A percentile compares a stretch with the other conserved stretches of the same genome.
Evolutionary conservation across 2,329 filamentous ascomycete genomes (phyloP).

Genomic region (Botrytis pseudocinerea): DNA sequence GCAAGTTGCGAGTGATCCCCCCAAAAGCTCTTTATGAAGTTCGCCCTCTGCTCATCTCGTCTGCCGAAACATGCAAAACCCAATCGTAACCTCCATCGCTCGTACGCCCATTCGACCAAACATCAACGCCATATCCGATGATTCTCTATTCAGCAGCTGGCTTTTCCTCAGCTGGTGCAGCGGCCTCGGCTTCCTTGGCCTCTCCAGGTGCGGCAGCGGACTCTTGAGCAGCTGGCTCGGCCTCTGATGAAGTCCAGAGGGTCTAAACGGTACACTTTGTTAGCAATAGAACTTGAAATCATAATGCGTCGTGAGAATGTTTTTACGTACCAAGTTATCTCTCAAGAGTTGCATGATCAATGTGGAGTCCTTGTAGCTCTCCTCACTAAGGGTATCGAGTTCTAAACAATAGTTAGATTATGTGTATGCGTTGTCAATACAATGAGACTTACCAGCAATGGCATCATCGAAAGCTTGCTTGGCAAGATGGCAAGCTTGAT

Average conservation of each 20-base stretch:
- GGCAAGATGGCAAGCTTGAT: slow-evolving; percentile 95
- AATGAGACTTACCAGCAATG: slow-evolving; percentile 68
- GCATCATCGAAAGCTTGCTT: slow-evolving; percentile 99
- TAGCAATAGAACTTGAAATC: not conserved
- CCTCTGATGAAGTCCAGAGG: slow-evolving; percentile 98
- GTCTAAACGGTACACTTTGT: slow-evolving; percentile 58
- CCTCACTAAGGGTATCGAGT: slow-evolving; percentile 95
- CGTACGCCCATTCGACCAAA: slow-evolving; percentile 39
- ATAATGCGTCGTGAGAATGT: not conserved
- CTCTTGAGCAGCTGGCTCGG: slow-evolving; percentile 71
- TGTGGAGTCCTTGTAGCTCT: slow-evolving; percentile 98
- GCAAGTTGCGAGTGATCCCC: slow-evolving; percentile 39
- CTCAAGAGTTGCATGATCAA: slow-evolving; percentile 99
- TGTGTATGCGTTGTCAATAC: not conserved
- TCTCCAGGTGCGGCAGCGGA: slow-evolving; percentile 56
- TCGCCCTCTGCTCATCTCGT: slow-evolving; percentile 34
- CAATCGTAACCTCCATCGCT: slow-evolving; percentile 35
- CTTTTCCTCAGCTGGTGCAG: slow-evolving; percentile 46
- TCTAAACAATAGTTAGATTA: slow-evolving; percentile 45
- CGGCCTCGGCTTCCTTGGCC: slow-evolving; percentile 53
- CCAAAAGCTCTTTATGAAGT: slow-evolving; percentile 35
- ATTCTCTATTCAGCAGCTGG: slow-evolving; percentile 40
- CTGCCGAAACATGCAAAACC: slow-evolving; percentile 39
- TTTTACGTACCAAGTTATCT: slow-evolving; percentile 69
- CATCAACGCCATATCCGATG: slow-evolving; percentile 39